Evolutionary conservation across 805 yeast species (phyloP).

Genomic region (Kluyveromyces dobzhanskii): DNA sequence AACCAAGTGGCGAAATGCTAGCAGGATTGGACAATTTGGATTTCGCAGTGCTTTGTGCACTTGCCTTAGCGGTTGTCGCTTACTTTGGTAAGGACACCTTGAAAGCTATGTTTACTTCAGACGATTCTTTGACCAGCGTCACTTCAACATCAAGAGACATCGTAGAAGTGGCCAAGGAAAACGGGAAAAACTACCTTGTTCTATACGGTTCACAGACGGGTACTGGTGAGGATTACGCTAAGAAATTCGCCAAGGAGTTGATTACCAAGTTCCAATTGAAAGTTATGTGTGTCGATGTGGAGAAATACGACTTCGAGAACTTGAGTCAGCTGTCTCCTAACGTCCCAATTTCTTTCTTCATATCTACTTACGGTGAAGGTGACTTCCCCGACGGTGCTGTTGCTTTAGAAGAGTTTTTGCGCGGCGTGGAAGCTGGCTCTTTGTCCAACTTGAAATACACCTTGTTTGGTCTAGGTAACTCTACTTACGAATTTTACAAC

Average conservation of each 20-base stretch:
- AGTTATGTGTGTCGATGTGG: slow-evolving; percentile 80
- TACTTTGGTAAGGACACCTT: slow-evolving; percentile 58
- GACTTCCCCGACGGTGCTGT: slow-evolving; percentile 96
- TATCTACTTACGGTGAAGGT: slow-evolving; percentile 97
- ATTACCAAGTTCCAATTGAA: slow-evolving; percentile 71
- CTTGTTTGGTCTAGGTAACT: slow-evolving; percentile 88
- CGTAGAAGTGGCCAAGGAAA: slow-evolving; percentile 45
- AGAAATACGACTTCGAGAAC: slow-evolving; percentile 78
- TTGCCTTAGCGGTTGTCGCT: slow-evolving; percentile 55
- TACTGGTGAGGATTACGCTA: slow-evolving; percentile 95
- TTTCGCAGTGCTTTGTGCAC: slow-evolving; percentile 53
- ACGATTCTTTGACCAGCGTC: slow-evolving; percentile 29
- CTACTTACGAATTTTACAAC: slow-evolving; percentile 88
- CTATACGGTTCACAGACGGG: slow-evolving; percentile 97
- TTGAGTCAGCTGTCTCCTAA: slow-evolving; percentile 54
- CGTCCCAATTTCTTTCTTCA: slow-evolving; percentile 60
- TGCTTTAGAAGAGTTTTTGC: slow-evolving; percentile 63
- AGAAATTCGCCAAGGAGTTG: slow-evolving; percentile 83
- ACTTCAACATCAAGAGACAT: slow-evolving; percentile 46
- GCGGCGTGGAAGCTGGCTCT: slow-evolving; percentile 43
- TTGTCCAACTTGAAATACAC: slow-evolving; percentile 56
- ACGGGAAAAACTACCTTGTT: slow-evolving; percentile 68
- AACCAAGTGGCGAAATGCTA: slow-evolving; percentile 34
- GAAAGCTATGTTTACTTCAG: slow-evolving; percentile 29
- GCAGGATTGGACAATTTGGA: slow-evolving; percentile 58